Percentiles rank a stretch among this genome's conserved stretches.
These are phyloP conservation scores for Thielaviopsis populi DNA, from an alignment of 2,329 filamentous ascomycete species.

Conservation along the genomic window DNA sequence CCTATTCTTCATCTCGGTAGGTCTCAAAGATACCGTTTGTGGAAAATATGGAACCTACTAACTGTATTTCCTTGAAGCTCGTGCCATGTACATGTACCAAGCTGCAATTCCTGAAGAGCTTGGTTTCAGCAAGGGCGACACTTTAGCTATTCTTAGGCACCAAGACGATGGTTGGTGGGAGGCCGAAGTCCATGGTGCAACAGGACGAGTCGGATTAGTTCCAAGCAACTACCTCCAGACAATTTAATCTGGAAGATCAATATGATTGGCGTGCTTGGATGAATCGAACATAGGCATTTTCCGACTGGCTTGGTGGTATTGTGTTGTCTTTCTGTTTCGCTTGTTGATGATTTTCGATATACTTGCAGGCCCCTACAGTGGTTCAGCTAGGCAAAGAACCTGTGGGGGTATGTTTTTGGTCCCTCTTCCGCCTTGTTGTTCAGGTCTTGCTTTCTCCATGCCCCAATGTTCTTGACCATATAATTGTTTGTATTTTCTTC, in stretches of 20 bases:
- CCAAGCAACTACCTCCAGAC: slow-evolving; percentile 54
- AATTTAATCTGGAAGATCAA: slow-evolving; percentile 4
- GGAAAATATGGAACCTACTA: background rate
- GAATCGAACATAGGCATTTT: background rate
- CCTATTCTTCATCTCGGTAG: slow-evolving; percentile 88
- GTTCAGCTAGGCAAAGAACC: no score
- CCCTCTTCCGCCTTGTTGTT: no score
- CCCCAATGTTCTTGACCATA: no score
- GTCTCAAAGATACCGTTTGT: slow-evolving; percentile 25
- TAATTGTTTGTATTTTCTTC: no score
- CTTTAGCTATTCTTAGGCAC: slow-evolving; percentile 71
- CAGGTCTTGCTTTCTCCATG: no score
- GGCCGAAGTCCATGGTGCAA: slow-evolving; percentile 68
- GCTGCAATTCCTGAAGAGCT: slow-evolving; percentile 93
- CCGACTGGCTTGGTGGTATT: background rate
- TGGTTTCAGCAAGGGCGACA: slow-evolving; percentile 81
- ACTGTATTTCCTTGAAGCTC: slow-evolving; percentile 40
- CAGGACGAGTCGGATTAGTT: slow-evolving; percentile 44
- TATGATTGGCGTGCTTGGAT: background rate
- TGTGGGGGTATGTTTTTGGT: no score
- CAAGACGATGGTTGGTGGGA: slow-evolving; percentile 99
- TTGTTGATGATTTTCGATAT: background rate
- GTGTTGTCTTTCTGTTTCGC: background rate
- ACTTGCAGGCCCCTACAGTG: no score
- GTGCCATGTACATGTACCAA: slow-evolving; percentile 85